A percentile compares a stretch with the other conserved stretches of the same genome.
Conservation (phyloP, 1,284 basidiomycete genomes). For the Irpex lacteus region DNA sequence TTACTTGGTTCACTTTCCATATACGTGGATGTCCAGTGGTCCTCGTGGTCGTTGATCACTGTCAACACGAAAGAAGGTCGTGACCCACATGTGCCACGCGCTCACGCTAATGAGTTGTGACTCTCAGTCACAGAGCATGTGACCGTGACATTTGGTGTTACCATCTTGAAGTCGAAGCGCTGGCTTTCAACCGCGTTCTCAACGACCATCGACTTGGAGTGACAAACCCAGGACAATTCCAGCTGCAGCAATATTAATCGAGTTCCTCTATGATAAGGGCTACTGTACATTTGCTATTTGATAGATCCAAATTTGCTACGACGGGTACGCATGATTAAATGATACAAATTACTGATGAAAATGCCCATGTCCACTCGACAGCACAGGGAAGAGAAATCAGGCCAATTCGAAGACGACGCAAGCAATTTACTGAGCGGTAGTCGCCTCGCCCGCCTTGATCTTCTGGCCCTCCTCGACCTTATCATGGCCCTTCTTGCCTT, state of each 20-base stretch:
- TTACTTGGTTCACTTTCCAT: not conserved
- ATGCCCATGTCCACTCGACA: no score
- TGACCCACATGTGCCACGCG: no score
- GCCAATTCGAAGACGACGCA: not conserved
- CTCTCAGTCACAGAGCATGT: not conserved
- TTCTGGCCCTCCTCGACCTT: conserved; percentile 48
- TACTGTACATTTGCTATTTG: not conserved
- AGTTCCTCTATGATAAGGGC: not conserved
- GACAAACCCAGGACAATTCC: not conserved
- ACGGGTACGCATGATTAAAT: not conserved
- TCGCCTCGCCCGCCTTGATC: conserved; percentile 25
- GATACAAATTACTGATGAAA: not conserved
- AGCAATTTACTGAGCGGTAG: not conserved
- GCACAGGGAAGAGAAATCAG: not conserved
- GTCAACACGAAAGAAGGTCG: no score
- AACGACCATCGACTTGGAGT: not conserved
- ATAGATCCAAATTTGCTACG: not conserved
- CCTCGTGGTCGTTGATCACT: no score
- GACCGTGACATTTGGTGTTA: not conserved
- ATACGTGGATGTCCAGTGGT: not conserved
- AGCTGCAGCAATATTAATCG: not conserved
- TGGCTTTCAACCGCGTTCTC: no score
- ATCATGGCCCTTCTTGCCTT: conserved; percentile 36
- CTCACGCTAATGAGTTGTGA: no score
- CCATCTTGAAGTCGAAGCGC: not conserved